Evolutionary conservation across 768 basidiomycete genomes (phyloP).

Genomic region (Lepiota subincarnata): DNA sequence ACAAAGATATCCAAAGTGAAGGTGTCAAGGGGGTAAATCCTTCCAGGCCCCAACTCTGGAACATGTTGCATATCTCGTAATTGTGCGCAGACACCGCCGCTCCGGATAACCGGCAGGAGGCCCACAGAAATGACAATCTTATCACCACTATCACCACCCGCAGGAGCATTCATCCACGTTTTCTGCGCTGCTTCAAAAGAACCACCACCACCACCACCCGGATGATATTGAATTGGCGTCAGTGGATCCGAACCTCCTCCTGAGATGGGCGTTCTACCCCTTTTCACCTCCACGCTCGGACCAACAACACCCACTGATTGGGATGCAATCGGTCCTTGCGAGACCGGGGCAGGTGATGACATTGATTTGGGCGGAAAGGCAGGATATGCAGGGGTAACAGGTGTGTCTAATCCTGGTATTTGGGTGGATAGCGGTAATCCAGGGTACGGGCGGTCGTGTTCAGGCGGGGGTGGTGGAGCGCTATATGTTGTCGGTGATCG

Average conservation of each 20-base stretch:
- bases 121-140: constrained; percentile 71
- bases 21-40: constrained; percentile 67
- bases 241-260: constrained; percentile 31
- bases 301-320: constrained; percentile 45
- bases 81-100: constrained; percentile 15
- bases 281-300: constrained; percentile 65
- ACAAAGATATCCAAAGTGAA: constrained; percentile 87
- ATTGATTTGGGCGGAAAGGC: constrained; percentile 51
- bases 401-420: constrained; percentile 23
- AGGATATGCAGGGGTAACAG: constrained; percentile 72
- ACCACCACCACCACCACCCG: constrained; percentile 40
- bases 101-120: constrained; percentile 27
- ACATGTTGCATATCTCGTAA: constrained; percentile 16
- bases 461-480: constrained; percentile 30
- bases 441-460: constrained; percentile 16
- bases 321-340: constrained; percentile 51
- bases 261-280: constrained; percentile 39
- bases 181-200: constrained; percentile 37
- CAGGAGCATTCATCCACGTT: constrained; percentile 20
- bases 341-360: constrained; percentile 48
- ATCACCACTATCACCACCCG: constrained; percentile 38
- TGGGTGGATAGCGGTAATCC: constrained; percentile 11
- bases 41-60: constrained; percentile 28
- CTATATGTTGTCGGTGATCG: constrained; percentile 55
- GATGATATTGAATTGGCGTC: constrained; percentile 49